These are phyloP conservation scores for Lathyrus aphaca DNA, from an alignment of 306 rosid species.

Conservation along the genomic window DNA sequence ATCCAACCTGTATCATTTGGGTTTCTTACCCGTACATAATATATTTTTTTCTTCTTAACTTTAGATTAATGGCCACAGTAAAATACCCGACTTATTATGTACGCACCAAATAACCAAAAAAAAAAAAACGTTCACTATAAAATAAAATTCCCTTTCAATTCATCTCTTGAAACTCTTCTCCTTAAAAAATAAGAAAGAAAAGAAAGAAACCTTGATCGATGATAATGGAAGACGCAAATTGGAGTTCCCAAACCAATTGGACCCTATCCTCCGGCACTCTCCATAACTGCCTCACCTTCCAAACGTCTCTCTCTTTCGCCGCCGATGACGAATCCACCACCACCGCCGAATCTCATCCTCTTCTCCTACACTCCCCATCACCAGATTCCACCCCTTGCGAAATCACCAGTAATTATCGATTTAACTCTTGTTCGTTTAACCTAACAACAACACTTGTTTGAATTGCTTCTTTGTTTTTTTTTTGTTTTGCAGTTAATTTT, in stretches of 20 bases:
- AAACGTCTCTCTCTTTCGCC: conserved; percentile 54
- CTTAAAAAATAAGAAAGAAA: no score
- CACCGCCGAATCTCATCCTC: conserved; percentile 43
- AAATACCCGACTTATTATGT: no score
- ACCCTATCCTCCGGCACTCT: conserved; percentile 53
- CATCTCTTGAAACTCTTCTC: background rate
- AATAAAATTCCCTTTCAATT: background rate
- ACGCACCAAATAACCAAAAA: no score
- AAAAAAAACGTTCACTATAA: background rate
- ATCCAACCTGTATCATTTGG: no score
- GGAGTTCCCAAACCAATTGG: conserved; percentile 65
- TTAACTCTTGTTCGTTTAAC: background rate
- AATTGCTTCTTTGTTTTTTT: background rate
- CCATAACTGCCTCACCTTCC: conserved; percentile 49
- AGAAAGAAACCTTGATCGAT: conserved; percentile 22
- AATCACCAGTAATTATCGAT: conserved; percentile 58
- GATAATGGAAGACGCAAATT: conserved; percentile 37
- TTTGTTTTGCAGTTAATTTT: conserved; percentile 58
- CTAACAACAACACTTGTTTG: background rate
- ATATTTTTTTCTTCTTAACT: no score
- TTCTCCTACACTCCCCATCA: conserved; percentile 57
- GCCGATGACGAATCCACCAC: conserved; percentile 20
- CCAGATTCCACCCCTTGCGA: conserved; percentile 76
- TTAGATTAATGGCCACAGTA: no score
- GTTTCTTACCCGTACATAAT: no score